Conservation (phyloP, 371 early-diverging fungal species). For the Capniomyces stellatus region DNA sequence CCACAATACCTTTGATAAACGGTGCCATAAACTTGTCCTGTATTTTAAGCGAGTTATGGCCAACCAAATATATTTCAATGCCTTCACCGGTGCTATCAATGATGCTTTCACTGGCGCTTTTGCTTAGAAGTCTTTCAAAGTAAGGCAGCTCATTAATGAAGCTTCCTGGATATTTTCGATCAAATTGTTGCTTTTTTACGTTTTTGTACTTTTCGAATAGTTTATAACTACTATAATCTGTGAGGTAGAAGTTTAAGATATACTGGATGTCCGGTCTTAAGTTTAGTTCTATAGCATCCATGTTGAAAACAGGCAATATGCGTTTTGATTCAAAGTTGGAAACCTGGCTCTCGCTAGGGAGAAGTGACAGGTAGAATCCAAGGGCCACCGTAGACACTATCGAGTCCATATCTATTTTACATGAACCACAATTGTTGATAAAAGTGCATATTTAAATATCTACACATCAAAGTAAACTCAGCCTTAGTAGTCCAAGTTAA, state of each 20-base stretch:
- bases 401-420: slow-evolving; percentile 29
- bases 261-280: slow-evolving; percentile 28
- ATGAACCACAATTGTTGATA: too few species aligned
- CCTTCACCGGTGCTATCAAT: too few species aligned
- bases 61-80: slow-evolving; percentile 22
- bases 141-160: background rate
- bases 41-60: slow-evolving; percentile 29
- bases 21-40: slow-evolving; percentile 12
- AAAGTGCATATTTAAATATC: too few species aligned
- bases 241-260: background rate
- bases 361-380: slow-evolving; percentile 16
- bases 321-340: background rate
- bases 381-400: slow-evolving; percentile 26
- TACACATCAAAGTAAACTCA: too few species aligned
- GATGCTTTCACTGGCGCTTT: too few species aligned
- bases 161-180: background rate
- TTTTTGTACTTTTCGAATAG: too few species aligned
- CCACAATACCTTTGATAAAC: slow-evolving; percentile 28
- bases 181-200: too few species aligned
- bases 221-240: too few species aligned
- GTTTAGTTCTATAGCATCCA: slow-evolving; percentile 23
- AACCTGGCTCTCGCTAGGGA: background rate
- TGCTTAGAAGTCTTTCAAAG: too few species aligned
- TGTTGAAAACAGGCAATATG: slow-evolving; percentile 26
- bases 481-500: too few species aligned